Evolutionary conservation across 2,329 filamentous ascomycete genomes (phyloP).

Genomic region (Pseudophaeomoniella oleicola): DNA sequence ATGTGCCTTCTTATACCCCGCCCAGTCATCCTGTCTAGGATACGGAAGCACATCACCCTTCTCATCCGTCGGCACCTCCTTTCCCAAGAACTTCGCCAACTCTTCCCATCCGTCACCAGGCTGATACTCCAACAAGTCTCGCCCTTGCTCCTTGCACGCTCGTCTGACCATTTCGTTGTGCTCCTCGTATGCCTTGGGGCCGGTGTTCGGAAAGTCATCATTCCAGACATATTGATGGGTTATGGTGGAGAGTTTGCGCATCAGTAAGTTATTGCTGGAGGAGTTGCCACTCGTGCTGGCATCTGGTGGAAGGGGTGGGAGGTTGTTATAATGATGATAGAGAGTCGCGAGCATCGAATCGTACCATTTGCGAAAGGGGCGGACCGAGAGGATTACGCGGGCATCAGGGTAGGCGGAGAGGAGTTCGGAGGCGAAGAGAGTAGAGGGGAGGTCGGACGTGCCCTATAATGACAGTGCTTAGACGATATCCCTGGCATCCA

Average conservation of each 20-base stretch:
- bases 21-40: background rate
- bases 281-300: background rate
- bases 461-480: no score
- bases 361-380: background rate
- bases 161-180: constrained; percentile 4
- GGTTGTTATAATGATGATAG: constrained; percentile 1
- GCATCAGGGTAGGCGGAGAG: constrained; percentile 5
- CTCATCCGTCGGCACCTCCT: constrained; percentile 18
- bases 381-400: constrained; percentile 2
- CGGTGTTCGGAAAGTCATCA: background rate
- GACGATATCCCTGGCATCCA: no score
- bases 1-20: background rate
- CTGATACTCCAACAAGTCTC: constrained; percentile 16
- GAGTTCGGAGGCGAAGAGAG: constrained; percentile 2
- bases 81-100: constrained; percentile 28
- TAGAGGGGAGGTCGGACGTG: constrained; percentile 1
- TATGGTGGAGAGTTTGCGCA: background rate
- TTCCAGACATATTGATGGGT: constrained; percentile 2
- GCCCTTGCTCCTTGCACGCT: background rate
- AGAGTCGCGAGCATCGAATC: background rate
- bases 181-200: constrained; percentile 1
- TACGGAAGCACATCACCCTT: background rate
- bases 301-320: background rate
- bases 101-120: constrained; percentile 29
- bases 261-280: background rate